Conservation (phyloP, 345 rosid genomes). For the Melastoma malabathricum region DNA sequence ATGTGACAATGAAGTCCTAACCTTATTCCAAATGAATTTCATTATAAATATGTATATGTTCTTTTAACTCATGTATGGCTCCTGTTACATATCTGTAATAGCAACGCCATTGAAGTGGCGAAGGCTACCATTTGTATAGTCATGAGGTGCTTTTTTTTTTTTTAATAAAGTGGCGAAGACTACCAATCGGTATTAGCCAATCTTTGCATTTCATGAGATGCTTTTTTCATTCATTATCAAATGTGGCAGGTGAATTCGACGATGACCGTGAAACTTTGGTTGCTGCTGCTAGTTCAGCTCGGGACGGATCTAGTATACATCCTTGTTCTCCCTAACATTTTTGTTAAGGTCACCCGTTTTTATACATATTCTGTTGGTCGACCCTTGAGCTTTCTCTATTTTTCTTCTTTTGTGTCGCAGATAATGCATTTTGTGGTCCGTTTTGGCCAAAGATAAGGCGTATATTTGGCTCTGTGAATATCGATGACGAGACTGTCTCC, state of each 20-base stretch:
- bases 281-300: conserved; percentile 75
- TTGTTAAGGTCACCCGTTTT: no score
- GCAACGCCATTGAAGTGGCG: no score
- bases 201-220: background rate
- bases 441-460: conserved; percentile 89
- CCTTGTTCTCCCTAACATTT: no score
- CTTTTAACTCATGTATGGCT: no score
- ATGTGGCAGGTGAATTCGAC: conserved; percentile 60
- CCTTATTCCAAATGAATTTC: no score
- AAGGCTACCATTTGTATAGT: no score
- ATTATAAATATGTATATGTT: no score
- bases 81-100: no score
- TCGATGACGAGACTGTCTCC: conserved; percentile 41
- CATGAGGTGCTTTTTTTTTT: no score
- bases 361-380: conserved; percentile 2
- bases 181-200: no score
- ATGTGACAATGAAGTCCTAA: no score
- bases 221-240: background rate
- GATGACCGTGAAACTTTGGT: conserved; percentile 78
- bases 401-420: conserved; percentile 27
- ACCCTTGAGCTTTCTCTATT: conserved; percentile 3
- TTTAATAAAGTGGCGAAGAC: no score
- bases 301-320: conserved; percentile 49
- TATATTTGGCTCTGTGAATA: conserved; percentile 42
- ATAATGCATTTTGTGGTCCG: conserved; percentile 49